Evolutionary conservation across 1,284 basidiomycete genomes (phyloP), one percentile per base, ranked within the genome.

Genomic region (Sanghuangporus baumii): DNA sequence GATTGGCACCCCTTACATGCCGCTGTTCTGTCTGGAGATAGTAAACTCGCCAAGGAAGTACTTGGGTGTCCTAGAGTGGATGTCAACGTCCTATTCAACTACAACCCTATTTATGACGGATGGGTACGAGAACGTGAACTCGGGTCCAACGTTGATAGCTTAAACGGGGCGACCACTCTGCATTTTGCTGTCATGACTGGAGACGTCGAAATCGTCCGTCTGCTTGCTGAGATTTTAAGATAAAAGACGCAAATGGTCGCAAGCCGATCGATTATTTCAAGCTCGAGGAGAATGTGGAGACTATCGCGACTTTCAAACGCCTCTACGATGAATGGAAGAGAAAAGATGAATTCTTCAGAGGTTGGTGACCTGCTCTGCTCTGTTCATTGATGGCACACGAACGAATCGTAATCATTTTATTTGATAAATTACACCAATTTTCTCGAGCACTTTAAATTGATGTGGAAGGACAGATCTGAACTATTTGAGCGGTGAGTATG

Each of bases 131-230:
- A 61, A 11, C 9, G n/a, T 12, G 60, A 61, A 38, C 56, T 58
- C 1, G 61, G 55, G 5, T 40, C 16, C 6, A 11, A 23, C 16
- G 34, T 23, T 9, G 48, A 23, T 11, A 46, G 23, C 6, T 57
- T 55, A 11, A 51, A 31, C n/a, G 62, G 56, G 2, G 51, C 51
- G 3, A 54, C 57, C 7, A 37, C 62, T 11, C 37, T 63, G 37
- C 62, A 63, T 40, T 63, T 46, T 26, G 62, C 62, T 8, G 59
- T 50, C 57, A 59, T 58, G 62, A 38, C 31, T 3, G 57, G 57
- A 8, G 55, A 63, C 12, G 9, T 41, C 34, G 56, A 58, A 16
- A 50, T 62, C 23, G 52, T 62, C 18, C 4, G 40, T 6, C 14
- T 26, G 31, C 55, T 62, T 41, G 26, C 57, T 16, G 46, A 57